phyloP scores from a whole-genome alignment of 108 stramenopile species.

The Nitzschia sp. region DNA sequence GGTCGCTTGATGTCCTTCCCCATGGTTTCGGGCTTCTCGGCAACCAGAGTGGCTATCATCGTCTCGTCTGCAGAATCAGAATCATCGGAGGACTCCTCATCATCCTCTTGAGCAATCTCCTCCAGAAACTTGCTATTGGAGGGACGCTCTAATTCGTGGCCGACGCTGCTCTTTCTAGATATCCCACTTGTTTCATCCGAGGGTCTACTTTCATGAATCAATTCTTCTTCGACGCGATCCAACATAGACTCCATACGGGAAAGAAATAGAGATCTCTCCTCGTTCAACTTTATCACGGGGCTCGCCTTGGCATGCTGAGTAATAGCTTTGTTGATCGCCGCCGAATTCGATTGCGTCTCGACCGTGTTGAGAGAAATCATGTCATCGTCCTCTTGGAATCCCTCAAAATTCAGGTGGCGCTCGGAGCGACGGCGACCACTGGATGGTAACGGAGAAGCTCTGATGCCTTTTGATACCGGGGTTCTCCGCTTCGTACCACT shows the following conservation, averaged over 20 bases:
- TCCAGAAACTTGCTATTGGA: constrained; percentile 22
- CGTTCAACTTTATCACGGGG: background rate
- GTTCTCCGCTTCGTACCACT: background rate
- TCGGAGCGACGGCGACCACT: background rate
- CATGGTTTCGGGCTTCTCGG: background rate
- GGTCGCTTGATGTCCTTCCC: background rate
- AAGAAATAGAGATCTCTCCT: constrained; percentile 32
- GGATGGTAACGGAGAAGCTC: background rate
- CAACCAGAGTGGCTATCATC: constrained; percentile 32
- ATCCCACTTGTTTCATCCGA: constrained; percentile 17
- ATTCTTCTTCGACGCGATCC: constrained; percentile 37
- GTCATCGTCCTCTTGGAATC: constrained; percentile 39
- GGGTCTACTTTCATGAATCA: constrained; percentile 19
- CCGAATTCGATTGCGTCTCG: background rate
- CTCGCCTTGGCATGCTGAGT: background rate
- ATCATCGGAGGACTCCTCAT: background rate
- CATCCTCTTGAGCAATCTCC: constrained; percentile 13
- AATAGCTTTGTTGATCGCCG: background rate
- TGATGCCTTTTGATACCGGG: background rate
- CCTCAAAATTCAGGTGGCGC: constrained; percentile 11
- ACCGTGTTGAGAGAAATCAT: constrained; percentile 38
- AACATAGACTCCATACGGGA: constrained; percentile 35
- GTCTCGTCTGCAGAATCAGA: constrained; percentile 23
- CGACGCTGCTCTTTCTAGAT: background rate
- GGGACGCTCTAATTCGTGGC: background rate